Evolutionary conservation across 495 filamentous ascomycete genomes (phyloP), one percentile per base, ranked within the genome.

Genomic region (Trichoderma parareesei): DNA sequence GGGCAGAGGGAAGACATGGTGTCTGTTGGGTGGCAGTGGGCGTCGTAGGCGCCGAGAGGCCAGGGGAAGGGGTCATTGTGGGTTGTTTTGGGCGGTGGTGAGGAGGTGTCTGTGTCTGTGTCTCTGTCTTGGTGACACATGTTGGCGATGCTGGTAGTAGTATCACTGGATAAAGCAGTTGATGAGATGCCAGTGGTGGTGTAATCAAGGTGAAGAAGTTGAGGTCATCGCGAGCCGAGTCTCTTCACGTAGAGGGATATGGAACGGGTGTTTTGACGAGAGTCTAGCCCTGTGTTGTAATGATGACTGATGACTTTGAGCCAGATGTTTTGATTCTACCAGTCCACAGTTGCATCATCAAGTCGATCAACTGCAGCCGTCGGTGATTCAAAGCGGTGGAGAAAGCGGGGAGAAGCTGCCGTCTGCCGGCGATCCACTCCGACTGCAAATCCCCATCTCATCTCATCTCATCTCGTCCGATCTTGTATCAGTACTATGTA

Each of bases 21-120:
- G 73, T 97, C 93, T 27, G 94, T 98, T n/a, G 94, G 93, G 74
- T 98, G 94, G 71, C 95, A 98, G 76, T 98, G 94, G 55, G 94
- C 92, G 75, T 98, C 94, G 69, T 84, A 90, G 61, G 93, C 84
- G 37, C 92, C 92, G 9, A 92, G 69, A 46, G 90, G 82, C 94
- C 94, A 98, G 3, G 92, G 93, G 66, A 97, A 84, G 38, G 70
- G 67, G 41, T 75, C 71, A 16, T 53, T 61, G 27, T 37, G 37
- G 49, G n/a, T 7, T 38, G 20, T 14, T 44, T 63, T 10, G 42
- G 13, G 1, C 43, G 48, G 11, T 41, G 40, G 14, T 20, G 53
- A 38, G 41, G 46, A 57, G 63, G 7, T 64, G 43, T n/a, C 66
- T 27, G 27, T 27, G 27, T 27, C 27, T 27, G 1, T 2, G 27